Evolutionary conservation across 2,329 filamentous ascomycete species (phyloP).

Genomic region (Nothophoma quercina): DNA sequence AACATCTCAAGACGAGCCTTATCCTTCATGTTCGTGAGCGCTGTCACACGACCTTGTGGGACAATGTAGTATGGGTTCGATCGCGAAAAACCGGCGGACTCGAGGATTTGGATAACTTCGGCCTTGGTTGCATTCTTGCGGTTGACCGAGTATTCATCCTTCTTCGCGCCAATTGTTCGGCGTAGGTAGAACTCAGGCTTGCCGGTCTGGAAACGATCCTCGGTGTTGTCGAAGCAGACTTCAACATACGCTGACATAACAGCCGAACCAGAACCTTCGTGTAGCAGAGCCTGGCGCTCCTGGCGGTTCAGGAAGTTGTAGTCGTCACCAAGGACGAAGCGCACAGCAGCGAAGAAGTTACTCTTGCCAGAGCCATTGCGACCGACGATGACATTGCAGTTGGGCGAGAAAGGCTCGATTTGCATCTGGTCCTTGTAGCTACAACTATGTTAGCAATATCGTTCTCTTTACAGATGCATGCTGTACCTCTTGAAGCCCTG

Average conservation of each 20-base stretch:
- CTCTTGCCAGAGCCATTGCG: conserved; percentile 99
- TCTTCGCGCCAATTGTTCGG: conserved; percentile 94
- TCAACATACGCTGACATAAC: conserved; percentile 99
- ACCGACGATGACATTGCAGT: conserved; percentile 97
- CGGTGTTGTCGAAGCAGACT: conserved; percentile 97
- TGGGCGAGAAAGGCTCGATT: conserved; percentile 96
- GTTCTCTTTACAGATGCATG: background rate
- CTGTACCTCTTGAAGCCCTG: conserved; percentile 97
- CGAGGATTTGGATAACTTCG: conserved; percentile 93
- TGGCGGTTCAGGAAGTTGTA: conserved; percentile 96
- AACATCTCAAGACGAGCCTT: conserved; percentile 85
- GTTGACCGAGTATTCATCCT: conserved; percentile 98
- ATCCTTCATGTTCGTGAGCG: conserved; percentile 98
- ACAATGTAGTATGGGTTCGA: conserved; percentile 99
- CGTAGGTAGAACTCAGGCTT: conserved; percentile 90
- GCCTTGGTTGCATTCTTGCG: conserved; percentile 94
- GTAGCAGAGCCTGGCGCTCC: conserved; percentile 93
- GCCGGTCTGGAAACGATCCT: conserved; percentile 92
- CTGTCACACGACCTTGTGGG: conserved; percentile 93
- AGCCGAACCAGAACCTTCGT: conserved; percentile 96
- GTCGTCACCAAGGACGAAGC: conserved; percentile 96
- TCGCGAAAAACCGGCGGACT: conserved; percentile 94
- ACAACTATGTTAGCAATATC: conserved; percentile 26
- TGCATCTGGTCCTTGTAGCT: conserved; percentile 99
- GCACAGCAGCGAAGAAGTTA: conserved; percentile 99